Base-by-base conservation (phyloP, 805 yeast species). In the Sugiyamaella chiloensis region DNA sequence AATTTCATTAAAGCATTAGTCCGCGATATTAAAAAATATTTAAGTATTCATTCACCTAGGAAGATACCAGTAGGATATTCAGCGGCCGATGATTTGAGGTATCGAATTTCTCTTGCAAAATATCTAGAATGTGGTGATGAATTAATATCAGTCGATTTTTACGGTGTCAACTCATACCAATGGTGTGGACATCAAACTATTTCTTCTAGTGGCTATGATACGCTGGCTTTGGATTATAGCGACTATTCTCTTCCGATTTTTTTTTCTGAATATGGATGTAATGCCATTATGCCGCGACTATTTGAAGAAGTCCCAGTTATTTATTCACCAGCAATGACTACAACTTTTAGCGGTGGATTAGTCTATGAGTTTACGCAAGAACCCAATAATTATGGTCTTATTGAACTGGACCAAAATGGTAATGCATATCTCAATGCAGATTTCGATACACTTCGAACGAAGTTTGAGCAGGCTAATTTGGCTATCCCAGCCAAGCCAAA, bases 221-320 rank as follows among this genome's bases (percentile, higher is more conserved):
- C 69, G n/a, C 75, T 91, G 26, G 85, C 86, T 6, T 72, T 73
- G 26, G 95, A 87, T 52, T 90, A 88, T 61, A 61, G 68, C 19
- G 76, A 77, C 29, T 87, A 76, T 61, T 64, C 85, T 2, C 78
- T 81, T 47, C 98, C 98, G 0, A 77, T 91, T 0, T 85, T 91
- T 63, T 78, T 91, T 45, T 87, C 96, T 1, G 98, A 91, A 70
- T 88, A 80, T 67, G 97, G 97, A 4, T 89, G 97, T 66, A 89
- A 89, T 60, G 82, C 79, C 51, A 83, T 89, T 1, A 66, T 71
- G 21, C 97, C 97, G 2, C 76, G 97, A 52, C 56, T 66, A 4
- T 90, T 90, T 65, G 87, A 83, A 36, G 97, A 90, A 62, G 78
- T 88, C 21, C 72, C 71, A 16, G 72, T 87, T 2, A 69, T 90